Evolutionary conservation across 2,329 filamentous ascomycete genomes (phyloP).

Genomic region (Phialophora verrucosa): DNA sequence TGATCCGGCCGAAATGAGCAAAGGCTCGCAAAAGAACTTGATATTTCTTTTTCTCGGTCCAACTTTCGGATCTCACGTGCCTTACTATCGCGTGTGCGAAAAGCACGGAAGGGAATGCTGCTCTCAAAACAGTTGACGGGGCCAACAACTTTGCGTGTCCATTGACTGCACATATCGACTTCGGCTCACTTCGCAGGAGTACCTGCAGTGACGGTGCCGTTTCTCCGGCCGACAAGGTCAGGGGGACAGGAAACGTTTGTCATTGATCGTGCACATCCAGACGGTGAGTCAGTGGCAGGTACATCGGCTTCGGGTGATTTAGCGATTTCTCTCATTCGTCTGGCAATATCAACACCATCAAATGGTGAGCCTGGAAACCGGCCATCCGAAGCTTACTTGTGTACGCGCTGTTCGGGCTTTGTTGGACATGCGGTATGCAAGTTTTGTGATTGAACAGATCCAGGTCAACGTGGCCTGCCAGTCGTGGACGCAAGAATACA

Average conservation of each 20-base stretch:
- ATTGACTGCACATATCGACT: not conserved
- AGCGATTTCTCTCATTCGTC: not conserved
- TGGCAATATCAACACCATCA: not conserved
- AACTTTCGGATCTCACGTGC: not conserved
- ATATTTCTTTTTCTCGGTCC: not conserved
- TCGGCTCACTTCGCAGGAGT: not conserved
- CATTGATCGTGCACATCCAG: not conserved
- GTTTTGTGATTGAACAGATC: too few species aligned
- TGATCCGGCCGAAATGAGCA: not conserved
- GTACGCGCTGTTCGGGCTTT: not conserved
- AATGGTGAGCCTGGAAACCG: not conserved
- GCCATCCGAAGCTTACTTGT: not conserved
- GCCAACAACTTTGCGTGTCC: too few species aligned
- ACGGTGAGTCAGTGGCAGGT: not conserved
- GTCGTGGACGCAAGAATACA: not conserved
- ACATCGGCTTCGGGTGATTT: not conserved
- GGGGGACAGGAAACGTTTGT: not conserved
- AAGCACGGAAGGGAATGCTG: not conserved
- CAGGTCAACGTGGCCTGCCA: not conserved
- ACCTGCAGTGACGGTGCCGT: too few species aligned
- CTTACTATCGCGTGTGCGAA: not conserved
- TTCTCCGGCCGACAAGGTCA: not conserved
- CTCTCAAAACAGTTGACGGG: not conserved
- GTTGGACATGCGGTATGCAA: not conserved
- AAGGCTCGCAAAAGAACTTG: not conserved